These are phyloP conservation scores for Mucor circinelloides DNA, from an alignment of 371 early-diverging fungal species.

Conservation along the genomic window DNA sequence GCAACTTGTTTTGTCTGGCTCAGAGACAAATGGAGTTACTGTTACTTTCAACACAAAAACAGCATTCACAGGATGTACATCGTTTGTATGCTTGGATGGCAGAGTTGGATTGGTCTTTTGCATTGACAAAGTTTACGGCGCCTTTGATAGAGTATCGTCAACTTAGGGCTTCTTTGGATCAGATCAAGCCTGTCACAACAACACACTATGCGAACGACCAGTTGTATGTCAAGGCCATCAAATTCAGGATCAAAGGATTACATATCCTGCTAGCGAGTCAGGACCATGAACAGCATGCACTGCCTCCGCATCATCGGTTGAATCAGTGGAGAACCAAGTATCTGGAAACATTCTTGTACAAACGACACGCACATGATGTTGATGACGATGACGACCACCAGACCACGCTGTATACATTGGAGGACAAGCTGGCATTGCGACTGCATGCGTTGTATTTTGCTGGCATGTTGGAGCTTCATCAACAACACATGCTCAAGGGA, in stretches of 20 bases:
- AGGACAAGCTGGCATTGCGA: constrained; percentile 11
- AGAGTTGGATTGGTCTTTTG: constrained; percentile 19
- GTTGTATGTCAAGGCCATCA: background rate
- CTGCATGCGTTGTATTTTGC: constrained; percentile 31
- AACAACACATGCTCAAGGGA: constrained; percentile 28
- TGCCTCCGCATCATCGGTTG: background rate
- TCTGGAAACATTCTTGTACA: background rate
- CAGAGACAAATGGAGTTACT: constrained; percentile 16
- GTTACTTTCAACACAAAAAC: background rate
- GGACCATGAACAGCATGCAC: background rate
- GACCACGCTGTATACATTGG: background rate
- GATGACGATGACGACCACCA: background rate
- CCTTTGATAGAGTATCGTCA: constrained; percentile 13
- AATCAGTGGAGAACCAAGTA: constrained; percentile 13
- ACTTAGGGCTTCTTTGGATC: background rate
- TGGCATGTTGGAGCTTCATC: constrained; percentile 25
- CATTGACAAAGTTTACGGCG: constrained; percentile 9
- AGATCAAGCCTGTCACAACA: background rate
- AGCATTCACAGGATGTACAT: background rate
- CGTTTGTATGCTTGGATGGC: constrained; percentile 25
- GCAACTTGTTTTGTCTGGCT: constrained; percentile 26
- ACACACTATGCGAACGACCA: background rate
- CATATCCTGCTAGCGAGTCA: background rate
- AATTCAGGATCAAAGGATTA: constrained; percentile 8
- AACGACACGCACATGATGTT: background rate